Conservation (phyloP, 352 stramenopile genomes). For the Plasmopara viticola region DNA sequence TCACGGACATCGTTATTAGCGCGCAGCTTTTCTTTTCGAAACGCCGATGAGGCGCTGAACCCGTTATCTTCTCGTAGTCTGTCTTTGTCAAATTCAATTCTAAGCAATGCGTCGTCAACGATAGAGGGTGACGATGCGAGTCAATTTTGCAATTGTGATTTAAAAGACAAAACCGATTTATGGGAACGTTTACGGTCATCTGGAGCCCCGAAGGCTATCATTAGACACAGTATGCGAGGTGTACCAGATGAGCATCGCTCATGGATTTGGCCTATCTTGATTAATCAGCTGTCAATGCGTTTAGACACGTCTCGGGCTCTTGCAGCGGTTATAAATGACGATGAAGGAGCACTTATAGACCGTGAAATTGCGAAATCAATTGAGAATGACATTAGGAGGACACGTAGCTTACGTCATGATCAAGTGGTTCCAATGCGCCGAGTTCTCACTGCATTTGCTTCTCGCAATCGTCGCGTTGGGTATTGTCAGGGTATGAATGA, state of each 20-base stretch:
- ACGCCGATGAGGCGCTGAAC: constrained; percentile 26
- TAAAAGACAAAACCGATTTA: constrained; percentile 26
- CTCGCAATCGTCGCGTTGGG: constrained; percentile 63
- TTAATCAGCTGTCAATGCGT: constrained; percentile 35
- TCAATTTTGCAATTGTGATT: constrained; percentile 18
- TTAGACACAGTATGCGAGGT: constrained; percentile 40
- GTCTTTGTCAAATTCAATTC: constrained; percentile 51
- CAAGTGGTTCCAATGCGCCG: constrained; percentile 54
- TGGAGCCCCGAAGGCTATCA: constrained; percentile 25
- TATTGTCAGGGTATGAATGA: constrained; percentile 88
- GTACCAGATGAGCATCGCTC: constrained; percentile 56
- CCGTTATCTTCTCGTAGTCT: constrained; percentile 41
- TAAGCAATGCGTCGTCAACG: constrained; percentile 36
- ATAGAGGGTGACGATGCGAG: constrained; percentile 24
- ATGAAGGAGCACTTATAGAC: constrained; percentile 47
- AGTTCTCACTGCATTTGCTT: constrained; percentile 68
- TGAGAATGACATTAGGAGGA: constrained; percentile 75
- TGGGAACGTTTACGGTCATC: constrained; percentile 42
- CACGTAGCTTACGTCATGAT: constrained; percentile 45
- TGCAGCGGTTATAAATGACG: constrained; percentile 18
- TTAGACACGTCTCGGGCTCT: constrained; percentile 33
- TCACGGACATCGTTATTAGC: constrained; percentile 55
- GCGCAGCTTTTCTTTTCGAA: constrained; percentile 41
- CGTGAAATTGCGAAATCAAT: constrained; percentile 71
- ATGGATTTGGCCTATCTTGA: constrained; percentile 72